Evolutionary conservation across 306 rosid species (phyloP).

Genomic region (Citrullus mucosospermus): DNA sequence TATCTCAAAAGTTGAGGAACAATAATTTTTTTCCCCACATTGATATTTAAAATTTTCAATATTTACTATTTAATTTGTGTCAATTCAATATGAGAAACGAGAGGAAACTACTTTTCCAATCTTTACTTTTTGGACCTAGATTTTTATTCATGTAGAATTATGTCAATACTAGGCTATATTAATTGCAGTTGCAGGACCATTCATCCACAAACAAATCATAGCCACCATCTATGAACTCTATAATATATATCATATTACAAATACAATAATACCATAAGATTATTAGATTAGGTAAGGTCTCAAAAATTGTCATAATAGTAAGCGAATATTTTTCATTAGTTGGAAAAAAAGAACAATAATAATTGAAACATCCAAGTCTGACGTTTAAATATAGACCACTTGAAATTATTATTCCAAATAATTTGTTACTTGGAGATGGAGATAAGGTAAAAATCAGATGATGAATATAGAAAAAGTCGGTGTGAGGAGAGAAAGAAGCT

Average conservation of each 20-base stretch:
- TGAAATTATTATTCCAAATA: not conserved
- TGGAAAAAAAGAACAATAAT: not conserved
- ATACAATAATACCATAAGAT: not conserved
- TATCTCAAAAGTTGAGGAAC: not conserved
- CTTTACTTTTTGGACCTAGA: not conserved
- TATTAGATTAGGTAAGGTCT: not conserved
- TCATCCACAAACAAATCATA: not conserved
- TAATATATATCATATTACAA: too few species aligned
- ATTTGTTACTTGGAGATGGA: not conserved
- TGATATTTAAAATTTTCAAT: not conserved
- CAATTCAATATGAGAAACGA: not conserved
- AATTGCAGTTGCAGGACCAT: not conserved
- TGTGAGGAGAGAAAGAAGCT: not conserved
- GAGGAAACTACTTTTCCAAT: not conserved
- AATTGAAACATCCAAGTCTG: not conserved
- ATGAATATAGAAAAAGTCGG: not conserved
- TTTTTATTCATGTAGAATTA: not conserved
- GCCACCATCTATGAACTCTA: not conserved
- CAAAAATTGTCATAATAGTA: not conserved
- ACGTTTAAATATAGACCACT: too few species aligned
- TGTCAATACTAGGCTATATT: not conserved
- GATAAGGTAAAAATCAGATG: not conserved
- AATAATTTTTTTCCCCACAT: not conserved
- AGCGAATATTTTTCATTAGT: not conserved
- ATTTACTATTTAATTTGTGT: not conserved